These are phyloP conservation scores for Cyberlindnera sargentensis DNA, from an alignment of 805 yeast genomes.

Conservation along the genomic window DNA sequence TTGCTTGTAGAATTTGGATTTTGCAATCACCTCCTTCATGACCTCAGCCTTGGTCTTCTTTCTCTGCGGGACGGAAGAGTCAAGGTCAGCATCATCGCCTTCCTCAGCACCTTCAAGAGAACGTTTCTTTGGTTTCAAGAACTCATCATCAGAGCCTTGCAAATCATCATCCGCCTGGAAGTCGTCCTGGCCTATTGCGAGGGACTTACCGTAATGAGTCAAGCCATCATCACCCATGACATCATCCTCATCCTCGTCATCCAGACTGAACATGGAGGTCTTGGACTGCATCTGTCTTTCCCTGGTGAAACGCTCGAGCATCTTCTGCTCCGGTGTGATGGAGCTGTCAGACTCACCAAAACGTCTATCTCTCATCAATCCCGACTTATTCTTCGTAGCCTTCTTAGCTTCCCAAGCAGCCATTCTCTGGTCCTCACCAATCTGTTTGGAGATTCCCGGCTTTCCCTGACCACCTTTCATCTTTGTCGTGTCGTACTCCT, in stretches of 20 bases:
- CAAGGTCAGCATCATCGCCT: conserved; percentile 34
- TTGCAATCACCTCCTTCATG: conserved; percentile 79
- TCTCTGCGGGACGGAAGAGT: conserved; percentile 27
- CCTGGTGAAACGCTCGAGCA: conserved; percentile 89
- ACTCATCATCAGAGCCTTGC: conserved; percentile 29
- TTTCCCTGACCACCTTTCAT: conserved; percentile 50
- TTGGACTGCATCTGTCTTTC: conserved; percentile 66
- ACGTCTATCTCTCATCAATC: conserved; percentile 77
- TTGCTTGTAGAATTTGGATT: conserved; percentile 69
- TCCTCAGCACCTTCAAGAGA: conserved; percentile 22
- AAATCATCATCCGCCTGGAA: conserved; percentile 42
- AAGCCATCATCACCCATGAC: conserved; percentile 34
- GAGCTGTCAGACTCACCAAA: conserved; percentile 79
- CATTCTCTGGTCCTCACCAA: conserved; percentile 58
- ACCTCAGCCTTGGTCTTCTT: conserved; percentile 79
- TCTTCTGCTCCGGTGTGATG: conserved; percentile 82
- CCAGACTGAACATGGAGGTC: conserved; percentile 62
- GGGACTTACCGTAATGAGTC: conserved; percentile 73
- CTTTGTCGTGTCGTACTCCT: conserved; percentile 42
- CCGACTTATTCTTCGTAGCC: conserved; percentile 60
- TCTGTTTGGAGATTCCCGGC: conserved; percentile 64
- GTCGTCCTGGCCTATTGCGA: conserved; percentile 48
- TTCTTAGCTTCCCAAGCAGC: conserved; percentile 59
- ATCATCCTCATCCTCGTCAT: conserved; percentile 38
- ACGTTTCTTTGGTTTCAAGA: conserved; percentile 29